Evolutionary conservation across 139 green algal species (phyloP).

Genomic region (Chlorella vulgaris): DNA sequence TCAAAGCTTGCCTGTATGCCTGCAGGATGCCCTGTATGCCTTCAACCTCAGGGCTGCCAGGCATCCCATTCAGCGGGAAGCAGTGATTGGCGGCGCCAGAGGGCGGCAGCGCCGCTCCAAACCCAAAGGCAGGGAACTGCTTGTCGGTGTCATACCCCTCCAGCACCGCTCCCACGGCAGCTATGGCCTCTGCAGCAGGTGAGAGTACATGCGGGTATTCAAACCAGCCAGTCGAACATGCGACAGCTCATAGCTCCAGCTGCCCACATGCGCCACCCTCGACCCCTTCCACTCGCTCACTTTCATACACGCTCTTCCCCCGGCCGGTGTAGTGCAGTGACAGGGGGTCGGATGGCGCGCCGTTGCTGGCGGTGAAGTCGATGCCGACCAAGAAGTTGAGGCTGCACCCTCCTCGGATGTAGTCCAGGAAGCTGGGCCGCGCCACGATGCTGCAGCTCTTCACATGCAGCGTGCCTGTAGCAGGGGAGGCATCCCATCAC

Average conservation of each 20-base stretch:
- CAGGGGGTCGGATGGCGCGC: slow-evolving; percentile 29
- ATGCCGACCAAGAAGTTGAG: slow-evolving; percentile 36
- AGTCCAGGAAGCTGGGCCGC: slow-evolving; percentile 49
- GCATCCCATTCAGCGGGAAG: slow-evolving; percentile 46
- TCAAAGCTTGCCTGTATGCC: slow-evolving; percentile 32
- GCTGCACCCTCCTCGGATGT: slow-evolving; percentile 9
- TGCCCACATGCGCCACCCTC: background rate
- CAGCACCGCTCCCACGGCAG: slow-evolving; percentile 46
- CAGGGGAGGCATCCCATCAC: too few relatives aligned
- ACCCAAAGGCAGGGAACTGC: slow-evolving; percentile 50
- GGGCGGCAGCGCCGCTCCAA: slow-evolving; percentile 45
- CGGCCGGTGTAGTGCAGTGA: slow-evolving; percentile 49
- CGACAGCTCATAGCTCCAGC: background rate
- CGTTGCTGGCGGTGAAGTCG: slow-evolving; percentile 61
- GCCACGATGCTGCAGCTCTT: background rate
- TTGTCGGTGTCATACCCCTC: slow-evolving; percentile 57
- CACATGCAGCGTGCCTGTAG: slow-evolving; percentile 19
- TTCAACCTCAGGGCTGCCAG: slow-evolving; percentile 30
- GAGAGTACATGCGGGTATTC: too few relatives aligned
- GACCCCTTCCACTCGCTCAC: background rate
- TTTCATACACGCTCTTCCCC: slow-evolving; percentile 48
- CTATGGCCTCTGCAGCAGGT: slow-evolving; percentile 37
- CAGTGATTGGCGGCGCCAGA: slow-evolving; percentile 44
- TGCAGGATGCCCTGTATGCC: slow-evolving; percentile 47
- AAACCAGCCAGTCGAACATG: too few relatives aligned